These are phyloP conservation scores for Acacia acuminata DNA, from an alignment of 306 rosid genomes.

Conservation along the genomic window DNA sequence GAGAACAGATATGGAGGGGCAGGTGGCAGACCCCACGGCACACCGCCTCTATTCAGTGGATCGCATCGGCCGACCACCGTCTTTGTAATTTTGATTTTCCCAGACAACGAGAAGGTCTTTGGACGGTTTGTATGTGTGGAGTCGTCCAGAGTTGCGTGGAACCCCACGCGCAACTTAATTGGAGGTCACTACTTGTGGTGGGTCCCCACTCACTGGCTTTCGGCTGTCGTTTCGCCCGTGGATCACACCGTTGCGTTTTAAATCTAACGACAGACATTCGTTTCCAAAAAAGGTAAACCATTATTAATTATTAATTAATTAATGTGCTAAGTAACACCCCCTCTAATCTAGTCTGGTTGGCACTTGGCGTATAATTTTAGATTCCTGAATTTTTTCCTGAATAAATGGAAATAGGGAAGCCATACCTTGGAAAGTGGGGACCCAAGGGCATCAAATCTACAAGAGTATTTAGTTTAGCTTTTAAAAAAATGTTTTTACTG, in stretches of 20 bases:
- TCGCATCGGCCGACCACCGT: background rate
- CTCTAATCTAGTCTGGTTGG: background rate
- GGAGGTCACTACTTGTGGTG: background rate
- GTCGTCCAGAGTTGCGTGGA: background rate
- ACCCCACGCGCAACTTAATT: background rate
- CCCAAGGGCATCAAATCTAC: too few relatives aligned
- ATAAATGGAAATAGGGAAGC: too few relatives aligned
- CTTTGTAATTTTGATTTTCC: background rate
- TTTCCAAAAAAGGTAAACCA: background rate
- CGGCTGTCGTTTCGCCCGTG: background rate
- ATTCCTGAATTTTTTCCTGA: too few relatives aligned
- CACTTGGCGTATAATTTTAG: background rate
- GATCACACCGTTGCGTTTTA: background rate
- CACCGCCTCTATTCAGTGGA: background rate
- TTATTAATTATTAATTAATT: background rate
- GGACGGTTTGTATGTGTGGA: background rate
- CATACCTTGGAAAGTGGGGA: background rate
- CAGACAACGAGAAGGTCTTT: background rate
- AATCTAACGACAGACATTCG: background rate
- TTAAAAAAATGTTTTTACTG: too few relatives aligned
- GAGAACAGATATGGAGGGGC: background rate
- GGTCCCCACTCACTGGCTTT: background rate
- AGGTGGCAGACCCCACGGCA: background rate
- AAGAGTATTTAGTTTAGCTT: too few relatives aligned
- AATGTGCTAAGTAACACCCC: background rate